Evolutionary conservation across 306 rosid species (phyloP), one percentile per base, ranked within the genome.

Genomic region (Heteromeles arbutifolia): DNA sequence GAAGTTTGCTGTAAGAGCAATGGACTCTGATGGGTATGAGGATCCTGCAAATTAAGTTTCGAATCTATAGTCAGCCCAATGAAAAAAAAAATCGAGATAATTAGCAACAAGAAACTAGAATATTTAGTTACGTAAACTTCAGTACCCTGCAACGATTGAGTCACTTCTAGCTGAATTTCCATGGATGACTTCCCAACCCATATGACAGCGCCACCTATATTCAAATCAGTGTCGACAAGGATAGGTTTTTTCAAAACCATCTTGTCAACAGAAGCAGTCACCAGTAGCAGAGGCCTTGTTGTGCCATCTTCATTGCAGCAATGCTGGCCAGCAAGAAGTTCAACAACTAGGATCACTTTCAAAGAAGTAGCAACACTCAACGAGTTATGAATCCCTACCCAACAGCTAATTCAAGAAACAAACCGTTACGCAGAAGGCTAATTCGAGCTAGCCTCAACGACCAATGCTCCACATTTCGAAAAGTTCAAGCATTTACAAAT

Each of bases 131-230:
- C 4, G 1, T 17, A 71, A 32, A 22, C 24, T 22, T 41, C 57
- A 58, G 59, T 75, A 92, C 91, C 93, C 65, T 56, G 66, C 10
- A 73, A 28, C 10, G 90, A 75, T 74, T 89, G 96, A 71, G 72
- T 84, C 71, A 92, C 81, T 82, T 90, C 83, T 10, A 92, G 80
- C 50, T 85, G 92, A 79, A 92, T 92, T 87, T 92, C 96, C 91
- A 93, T 85, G 66, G 96, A 93, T 54, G 96, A 93, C 28, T 89
- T 79, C 29, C 95, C 96, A 65, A 90, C 91, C 96, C 98, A 93
- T n/a, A 91, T 86, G 62, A 92, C 98, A 78, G 94, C 92, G 65
- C 94, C 98, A 45, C 63, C 89, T 21, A 92, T 76, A 61, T 82
- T 80, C 67, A 88, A 78, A 81, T 90, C 96, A 68, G 67, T 62